Evolutionary conservation across 306 rosid species (phyloP).

Genomic region (Cicer bijugum): DNA sequence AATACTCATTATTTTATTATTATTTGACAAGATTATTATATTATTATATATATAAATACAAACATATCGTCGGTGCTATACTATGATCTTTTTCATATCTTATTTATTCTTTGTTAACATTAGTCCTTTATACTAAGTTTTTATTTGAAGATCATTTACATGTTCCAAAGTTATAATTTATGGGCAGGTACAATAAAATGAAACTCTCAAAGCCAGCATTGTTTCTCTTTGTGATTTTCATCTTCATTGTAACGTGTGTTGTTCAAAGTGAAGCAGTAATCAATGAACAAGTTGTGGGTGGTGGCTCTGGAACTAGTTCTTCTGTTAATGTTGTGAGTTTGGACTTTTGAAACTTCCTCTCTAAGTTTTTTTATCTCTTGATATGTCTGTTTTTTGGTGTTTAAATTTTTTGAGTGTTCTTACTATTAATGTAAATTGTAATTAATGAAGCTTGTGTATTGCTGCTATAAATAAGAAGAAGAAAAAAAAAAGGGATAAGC

Average conservation of each 20-base stretch:
- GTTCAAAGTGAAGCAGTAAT: conserved; percentile 48
- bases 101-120: conserved; percentile 6
- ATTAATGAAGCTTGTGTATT: not conserved
- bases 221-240: conserved; percentile 50
- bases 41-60: conserved; percentile 4
- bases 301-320: conserved; percentile 43
- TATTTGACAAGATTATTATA: not conserved
- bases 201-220: conserved; percentile 47
- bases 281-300: conserved; percentile 15
- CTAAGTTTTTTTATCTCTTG: not conserved
- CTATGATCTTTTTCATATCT: not conserved
- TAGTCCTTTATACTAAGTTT: conserved; percentile 1
- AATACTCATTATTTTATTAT: too few species aligned
- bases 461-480: not conserved
- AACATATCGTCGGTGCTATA: conserved; percentile 32
- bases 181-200: conserved; percentile 44
- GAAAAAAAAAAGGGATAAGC: conserved; percentile 1
- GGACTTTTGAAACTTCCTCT: not conserved
- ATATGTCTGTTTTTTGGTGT: not conserved
- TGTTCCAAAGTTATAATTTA: conserved; percentile 24
- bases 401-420: not conserved
- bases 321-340: conserved; percentile 48
- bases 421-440: not conserved
- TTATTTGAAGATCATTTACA: not conserved
- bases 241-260: conserved; percentile 44